A percentile compares a stretch with the other conserved stretches of the same genome.
Evolutionary conservation across 805 yeast species (phyloP).

Genomic region (Yarrowia hollandica): DNA sequence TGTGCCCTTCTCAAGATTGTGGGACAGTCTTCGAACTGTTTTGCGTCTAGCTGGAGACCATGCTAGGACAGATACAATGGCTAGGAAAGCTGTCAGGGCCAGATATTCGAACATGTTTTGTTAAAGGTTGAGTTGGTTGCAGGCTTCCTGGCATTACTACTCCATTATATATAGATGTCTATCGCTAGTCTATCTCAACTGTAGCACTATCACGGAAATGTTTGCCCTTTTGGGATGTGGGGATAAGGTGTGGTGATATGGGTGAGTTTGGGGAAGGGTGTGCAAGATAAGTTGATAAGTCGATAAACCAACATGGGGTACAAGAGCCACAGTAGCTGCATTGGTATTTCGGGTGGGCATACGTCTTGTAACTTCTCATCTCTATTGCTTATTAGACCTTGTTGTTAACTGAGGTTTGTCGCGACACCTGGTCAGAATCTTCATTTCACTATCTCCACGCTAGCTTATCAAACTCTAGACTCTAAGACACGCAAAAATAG

Average conservation of each 20-base stretch:
- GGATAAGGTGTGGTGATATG: conserved; percentile 24
- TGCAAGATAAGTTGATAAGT: not conserved
- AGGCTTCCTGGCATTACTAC: not conserved
- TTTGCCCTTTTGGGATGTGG: conserved; percentile 27
- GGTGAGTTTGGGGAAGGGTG: not conserved
- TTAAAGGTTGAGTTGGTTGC: not conserved
- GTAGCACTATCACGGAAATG: conserved; percentile 25
- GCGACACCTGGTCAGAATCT: no score
- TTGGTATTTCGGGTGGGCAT: no score
- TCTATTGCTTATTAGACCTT: no score
- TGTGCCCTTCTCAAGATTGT: conserved; percentile 9
- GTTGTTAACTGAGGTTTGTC: no score
- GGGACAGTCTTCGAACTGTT: conserved; percentile 5
- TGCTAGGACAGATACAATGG: not conserved
- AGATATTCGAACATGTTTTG: not conserved
- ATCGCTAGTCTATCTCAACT: conserved; percentile 7
- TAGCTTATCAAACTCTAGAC: conserved; percentile 17
- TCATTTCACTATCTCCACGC: conserved; percentile 20
- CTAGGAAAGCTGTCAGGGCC: not conserved
- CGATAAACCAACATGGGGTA: not conserved
- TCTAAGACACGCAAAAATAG: conserved; percentile 4
- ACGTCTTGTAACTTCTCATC: no score
- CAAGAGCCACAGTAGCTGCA: no score
- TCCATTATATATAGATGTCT: not conserved
- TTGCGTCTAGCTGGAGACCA: not conserved